Conservation (phyloP, 257 asterid species). For the Lavandula angustifolia region DNA sequence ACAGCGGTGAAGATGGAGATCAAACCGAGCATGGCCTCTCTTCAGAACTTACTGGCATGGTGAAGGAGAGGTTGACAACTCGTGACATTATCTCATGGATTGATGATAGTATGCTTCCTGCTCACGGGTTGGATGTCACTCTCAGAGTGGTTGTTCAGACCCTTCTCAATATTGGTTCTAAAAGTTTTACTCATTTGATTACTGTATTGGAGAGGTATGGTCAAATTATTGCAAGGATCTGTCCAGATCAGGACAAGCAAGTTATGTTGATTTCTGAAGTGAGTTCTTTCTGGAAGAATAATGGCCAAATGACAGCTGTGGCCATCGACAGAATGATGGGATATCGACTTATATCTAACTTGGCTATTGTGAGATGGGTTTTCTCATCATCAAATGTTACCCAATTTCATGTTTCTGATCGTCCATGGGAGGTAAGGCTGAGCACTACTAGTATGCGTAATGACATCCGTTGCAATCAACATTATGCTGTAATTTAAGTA, state of each 20-base stretch:
- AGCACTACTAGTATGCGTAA: neutral
- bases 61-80: conserved; percentile 64
- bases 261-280: conserved; percentile 79
- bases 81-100: conserved; percentile 86
- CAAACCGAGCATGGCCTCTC: conserved; percentile 72
- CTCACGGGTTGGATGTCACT: conserved; percentile 69
- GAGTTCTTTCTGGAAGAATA: conserved; percentile 87
- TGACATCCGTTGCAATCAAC: neutral
- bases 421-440: conserved; percentile 89
- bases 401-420: conserved; percentile 86
- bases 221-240: conserved; percentile 80
- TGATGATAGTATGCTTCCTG: conserved; percentile 69
- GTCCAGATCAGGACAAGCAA: conserved; percentile 86
- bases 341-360: conserved; percentile 87
- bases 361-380: conserved; percentile 97
- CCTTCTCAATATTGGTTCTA: conserved; percentile 91
- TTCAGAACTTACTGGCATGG: conserved; percentile 73
- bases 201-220: conserved; percentile 97
- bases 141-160: conserved; percentile 83
- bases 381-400: conserved; percentile 62
- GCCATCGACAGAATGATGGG: conserved; percentile 99
- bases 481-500: conserved; percentile 8
- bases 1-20: conserved; percentile 68
- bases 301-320: conserved; percentile 85
- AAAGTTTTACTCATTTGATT: conserved; percentile 94